Percentiles rank a stretch among this genome's conserved stretches.
Evolutionary conservation across 257 asterid genomes (phyloP).

Genomic region (Prunella vulgaris): DNA sequence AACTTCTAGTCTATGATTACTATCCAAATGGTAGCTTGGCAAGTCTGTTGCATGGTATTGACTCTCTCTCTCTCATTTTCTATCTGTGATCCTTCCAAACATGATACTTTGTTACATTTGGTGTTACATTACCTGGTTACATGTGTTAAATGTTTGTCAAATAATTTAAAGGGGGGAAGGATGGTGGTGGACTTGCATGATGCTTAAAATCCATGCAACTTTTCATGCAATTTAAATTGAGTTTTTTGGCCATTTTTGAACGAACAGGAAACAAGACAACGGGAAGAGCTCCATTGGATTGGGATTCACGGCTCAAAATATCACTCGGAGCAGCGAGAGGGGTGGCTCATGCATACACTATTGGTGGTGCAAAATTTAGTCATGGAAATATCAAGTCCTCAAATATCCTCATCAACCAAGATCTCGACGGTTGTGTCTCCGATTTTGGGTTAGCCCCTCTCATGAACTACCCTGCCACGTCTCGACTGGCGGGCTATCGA

Average conservation of each 20-base stretch:
- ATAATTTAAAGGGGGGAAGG: no score
- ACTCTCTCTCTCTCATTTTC: constrained; percentile 7
- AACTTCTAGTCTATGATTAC: constrained; percentile 82
- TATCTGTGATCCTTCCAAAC: not conserved
- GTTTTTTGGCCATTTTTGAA: not conserved
- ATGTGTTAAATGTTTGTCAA: not conserved
- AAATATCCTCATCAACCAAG: constrained; percentile 73
- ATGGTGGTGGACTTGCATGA: no score
- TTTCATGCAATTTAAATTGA: not conserved
- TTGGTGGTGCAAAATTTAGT: constrained; percentile 72
- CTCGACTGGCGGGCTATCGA: constrained; percentile 75
- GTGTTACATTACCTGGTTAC: not conserved
- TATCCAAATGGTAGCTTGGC: constrained; percentile 76
- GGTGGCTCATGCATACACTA: constrained; percentile 63
- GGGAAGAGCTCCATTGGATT: constrained; percentile 64
- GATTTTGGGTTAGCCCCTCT: constrained; percentile 79
- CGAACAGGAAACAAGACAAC: constrained; percentile 49
- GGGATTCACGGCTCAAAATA: constrained; percentile 81
- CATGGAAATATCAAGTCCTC: constrained; percentile 90
- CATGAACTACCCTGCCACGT: constrained; percentile 66
- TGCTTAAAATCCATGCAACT: not conserved
- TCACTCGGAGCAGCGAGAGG: constrained; percentile 81
- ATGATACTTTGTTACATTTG: not conserved
- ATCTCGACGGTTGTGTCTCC: constrained; percentile 61
- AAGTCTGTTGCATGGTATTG: constrained; percentile 66